Base-by-base conservation (phyloP, 164 flowering plant species). In the Magnolia sinica region DNA sequence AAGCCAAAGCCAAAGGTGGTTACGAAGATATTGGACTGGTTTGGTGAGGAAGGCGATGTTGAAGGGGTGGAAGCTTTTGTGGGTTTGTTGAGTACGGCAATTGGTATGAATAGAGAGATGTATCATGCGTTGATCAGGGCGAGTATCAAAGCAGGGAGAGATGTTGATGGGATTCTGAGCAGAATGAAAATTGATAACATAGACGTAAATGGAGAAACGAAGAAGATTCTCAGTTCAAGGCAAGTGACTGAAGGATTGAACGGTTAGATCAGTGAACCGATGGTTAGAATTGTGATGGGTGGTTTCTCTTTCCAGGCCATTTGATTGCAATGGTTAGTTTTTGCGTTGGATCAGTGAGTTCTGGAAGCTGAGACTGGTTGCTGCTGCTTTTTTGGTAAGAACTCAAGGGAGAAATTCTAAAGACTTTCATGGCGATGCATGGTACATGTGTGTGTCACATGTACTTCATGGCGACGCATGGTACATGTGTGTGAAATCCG, bases 61-160 rank as follows among this genome's bases (percentile, higher is more conserved):
- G 84, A 81, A 29, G 84, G 71, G 50, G 74, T 68, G 16, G 82
- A 76, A 68, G 85, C 79, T 76, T 80, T 86, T 3, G 31, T 76
- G 3, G 79, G 70, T 58, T 72, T 78, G 9, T 68, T 85, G 2
- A 49, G 64, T 49, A 49, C 8, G 1, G 66, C 73, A 11, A 79
- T 66, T 51, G 50, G 80, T 23, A 29, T 79, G 29, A 64, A 82
- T 27, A 68, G 3, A 9, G 81, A 55, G 50, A 73, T 73, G 77
- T 64, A 51, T 20, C 73, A 76, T 8, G 74, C 50, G 59, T 75
- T 87, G 65, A 66, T 72, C 67, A 76, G 63, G 73, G 74, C 72
- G 24, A 59, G 65, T 65, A 49, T 81, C 10, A 16, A 45, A 71
- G 74, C 80, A 23, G 71, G 73, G 27, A 76, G 73, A 29, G 71